A percentile compares a stretch with the other conserved stretches of the same genome.
Evolutionary conservation across 2,329 filamentous ascomycete species (phyloP).

Genomic region (Talaromyces sp.): DNA sequence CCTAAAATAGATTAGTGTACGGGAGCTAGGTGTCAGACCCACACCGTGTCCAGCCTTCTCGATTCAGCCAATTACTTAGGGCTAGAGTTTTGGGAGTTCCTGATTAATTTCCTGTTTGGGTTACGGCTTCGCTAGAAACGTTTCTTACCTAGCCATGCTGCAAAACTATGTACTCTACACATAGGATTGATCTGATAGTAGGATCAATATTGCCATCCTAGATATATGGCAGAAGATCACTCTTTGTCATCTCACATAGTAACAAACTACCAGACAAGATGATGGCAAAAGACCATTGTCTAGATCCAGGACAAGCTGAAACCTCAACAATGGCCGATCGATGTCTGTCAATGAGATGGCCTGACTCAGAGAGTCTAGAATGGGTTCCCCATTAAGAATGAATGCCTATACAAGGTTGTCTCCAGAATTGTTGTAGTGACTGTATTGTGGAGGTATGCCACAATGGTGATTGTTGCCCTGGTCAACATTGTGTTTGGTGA

Average conservation of each 20-base stretch:
- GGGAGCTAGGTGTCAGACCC: slow-evolving; percentile 3
- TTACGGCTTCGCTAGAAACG: no score
- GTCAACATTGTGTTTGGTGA: background rate
- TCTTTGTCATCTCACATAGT: background rate
- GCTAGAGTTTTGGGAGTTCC: background rate
- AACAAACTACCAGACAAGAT: background rate
- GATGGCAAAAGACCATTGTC: background rate
- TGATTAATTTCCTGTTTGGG: background rate
- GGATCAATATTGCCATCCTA: background rate
- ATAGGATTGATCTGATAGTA: background rate
- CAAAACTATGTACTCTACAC: background rate
- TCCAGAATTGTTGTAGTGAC: background rate
- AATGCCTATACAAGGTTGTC: background rate
- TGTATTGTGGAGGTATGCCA: background rate
- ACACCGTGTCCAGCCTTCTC: slow-evolving; percentile 15
- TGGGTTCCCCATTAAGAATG: background rate
- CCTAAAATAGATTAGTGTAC: background rate
- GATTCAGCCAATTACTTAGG: background rate
- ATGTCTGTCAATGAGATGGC: background rate
- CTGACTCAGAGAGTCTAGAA: background rate
- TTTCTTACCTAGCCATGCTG: no score
- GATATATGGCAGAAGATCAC: background rate
- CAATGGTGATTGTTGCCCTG: background rate
- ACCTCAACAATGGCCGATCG: background rate
- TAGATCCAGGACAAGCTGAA: background rate